These are phyloP conservation scores for Gloeostereum incarnatum DNA, from an alignment of 768 basidiomycete species.

Conservation along the genomic window DNA sequence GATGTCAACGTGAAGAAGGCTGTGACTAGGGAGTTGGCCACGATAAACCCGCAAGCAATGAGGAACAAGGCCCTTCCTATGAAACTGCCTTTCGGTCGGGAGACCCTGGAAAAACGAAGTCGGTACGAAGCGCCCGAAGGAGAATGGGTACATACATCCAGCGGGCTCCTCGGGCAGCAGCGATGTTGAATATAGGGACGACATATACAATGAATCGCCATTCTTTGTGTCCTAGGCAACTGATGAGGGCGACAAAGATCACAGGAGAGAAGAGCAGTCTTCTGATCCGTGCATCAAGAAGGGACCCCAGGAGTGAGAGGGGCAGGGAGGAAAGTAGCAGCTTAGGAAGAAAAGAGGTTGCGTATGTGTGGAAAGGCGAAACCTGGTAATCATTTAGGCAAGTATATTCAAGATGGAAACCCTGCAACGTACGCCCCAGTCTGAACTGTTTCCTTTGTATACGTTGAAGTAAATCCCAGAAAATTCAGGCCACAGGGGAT, in stretches of 20 bases:
- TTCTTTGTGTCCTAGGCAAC: constrained; percentile 85
- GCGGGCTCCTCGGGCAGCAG: constrained; percentile 57
- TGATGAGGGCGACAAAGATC: constrained; percentile 53
- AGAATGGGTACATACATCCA: constrained; percentile 46
- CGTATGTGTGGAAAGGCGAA: constrained; percentile 62
- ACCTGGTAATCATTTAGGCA: constrained; percentile 28
- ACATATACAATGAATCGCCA: constrained; percentile 94
- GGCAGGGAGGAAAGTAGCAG: constrained; percentile 60
- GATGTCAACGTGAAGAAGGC: constrained; percentile 48
- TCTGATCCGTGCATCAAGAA: constrained; percentile 38
- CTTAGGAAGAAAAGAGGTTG: constrained; percentile 64
- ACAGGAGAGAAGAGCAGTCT: constrained; percentile 42
- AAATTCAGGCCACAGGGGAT: constrained; percentile 82
- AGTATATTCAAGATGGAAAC: constrained; percentile 4
- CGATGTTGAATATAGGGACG: constrained; percentile 73
- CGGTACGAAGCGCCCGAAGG: neutral
- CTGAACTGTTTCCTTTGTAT: constrained; percentile 70
- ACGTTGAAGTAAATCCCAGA: constrained; percentile 79
- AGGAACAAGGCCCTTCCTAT: constrained; percentile 38
- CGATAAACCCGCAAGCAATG: constrained; percentile 35
- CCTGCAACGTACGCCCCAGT: constrained; percentile 77
- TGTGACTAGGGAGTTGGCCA: constrained; percentile 45
- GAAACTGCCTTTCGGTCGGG: constrained; percentile 36
- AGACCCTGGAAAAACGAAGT: constrained; percentile 23
- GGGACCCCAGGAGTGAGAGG: constrained; percentile 44